Evolutionary conservation across 805 yeast species (phyloP).

Genomic region (Yarrowia alimentaria): DNA sequence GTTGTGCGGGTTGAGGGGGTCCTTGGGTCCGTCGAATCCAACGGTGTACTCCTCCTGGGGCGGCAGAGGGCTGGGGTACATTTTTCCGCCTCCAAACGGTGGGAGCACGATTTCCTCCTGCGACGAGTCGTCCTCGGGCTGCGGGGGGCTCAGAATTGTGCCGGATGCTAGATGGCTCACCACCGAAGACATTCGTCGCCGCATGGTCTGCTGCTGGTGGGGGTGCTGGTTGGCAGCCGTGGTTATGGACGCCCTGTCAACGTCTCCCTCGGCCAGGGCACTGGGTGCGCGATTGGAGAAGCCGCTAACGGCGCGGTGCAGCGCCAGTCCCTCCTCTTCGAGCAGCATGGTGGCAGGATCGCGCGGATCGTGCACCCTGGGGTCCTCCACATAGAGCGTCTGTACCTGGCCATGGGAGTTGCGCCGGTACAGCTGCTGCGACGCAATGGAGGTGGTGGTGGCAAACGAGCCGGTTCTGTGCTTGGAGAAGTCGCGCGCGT

Average conservation of each 20-base stretch:
- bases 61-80: constrained; percentile 26
- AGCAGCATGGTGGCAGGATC: constrained; percentile 6
- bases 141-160: not conserved
- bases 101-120: constrained; percentile 8
- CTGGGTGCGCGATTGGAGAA: not conserved
- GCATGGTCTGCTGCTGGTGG: not conserved
- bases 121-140: not conserved
- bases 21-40: constrained; percentile 72
- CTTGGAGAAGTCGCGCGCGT: too few species aligned
- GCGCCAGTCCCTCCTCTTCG: constrained; percentile 10
- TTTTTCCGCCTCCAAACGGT: constrained; percentile 28
- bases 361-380: constrained; percentile 1
- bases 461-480: not conserved
- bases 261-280: constrained; percentile 13
- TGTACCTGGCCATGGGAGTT: constrained; percentile 18
- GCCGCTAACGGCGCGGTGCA: constrained; percentile 17
- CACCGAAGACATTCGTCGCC: constrained; percentile 6
- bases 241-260: not conserved
- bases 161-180: constrained; percentile 13
- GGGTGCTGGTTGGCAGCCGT: not conserved
- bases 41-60: constrained; percentile 52
- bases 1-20: constrained; percentile 78
- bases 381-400: constrained; percentile 14
- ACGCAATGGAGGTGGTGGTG: constrained; percentile 2
- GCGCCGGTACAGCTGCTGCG: constrained; percentile 19